These are phyloP conservation scores for Exserohilum rostratum DNA, from an alignment of 2,329 filamentous ascomycete genomes.

Conservation along the genomic window DNA sequence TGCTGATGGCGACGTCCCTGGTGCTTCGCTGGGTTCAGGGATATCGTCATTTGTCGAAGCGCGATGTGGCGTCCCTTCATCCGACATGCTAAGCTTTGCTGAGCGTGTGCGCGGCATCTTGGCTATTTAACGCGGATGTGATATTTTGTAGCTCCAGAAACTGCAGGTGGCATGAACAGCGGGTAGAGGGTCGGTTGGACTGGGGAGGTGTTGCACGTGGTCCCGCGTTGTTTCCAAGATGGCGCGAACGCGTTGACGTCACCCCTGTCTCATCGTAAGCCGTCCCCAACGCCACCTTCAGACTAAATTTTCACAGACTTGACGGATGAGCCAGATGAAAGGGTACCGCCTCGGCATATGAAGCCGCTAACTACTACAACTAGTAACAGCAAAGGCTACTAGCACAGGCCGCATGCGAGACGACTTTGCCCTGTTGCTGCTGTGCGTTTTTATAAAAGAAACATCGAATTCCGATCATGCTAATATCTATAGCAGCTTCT, in stretches of 20 bases:
- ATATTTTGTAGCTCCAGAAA: neutral
- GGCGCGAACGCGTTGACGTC: constrained; percentile 11
- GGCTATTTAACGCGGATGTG: neutral
- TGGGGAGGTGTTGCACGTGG: neutral
- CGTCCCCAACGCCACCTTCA: too few species aligned
- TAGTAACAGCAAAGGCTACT: too few species aligned
- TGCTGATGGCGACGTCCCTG: constrained; percentile 24
- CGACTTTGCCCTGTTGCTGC: too few species aligned
- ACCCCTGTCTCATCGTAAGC: neutral
- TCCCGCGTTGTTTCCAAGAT: neutral
- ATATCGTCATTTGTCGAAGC: constrained; percentile 13
- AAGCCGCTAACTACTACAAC: too few species aligned
- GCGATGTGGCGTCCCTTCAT: neutral
- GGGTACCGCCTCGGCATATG: too few species aligned
- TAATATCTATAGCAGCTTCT: too few species aligned
- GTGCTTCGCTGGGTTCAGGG: constrained; percentile 8
- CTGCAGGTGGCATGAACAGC: neutral
- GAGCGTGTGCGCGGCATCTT: constrained; percentile 27
- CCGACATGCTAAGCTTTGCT: constrained; percentile 1
- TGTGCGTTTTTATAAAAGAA: too few species aligned
- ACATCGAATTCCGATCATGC: too few species aligned
- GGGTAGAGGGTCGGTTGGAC: neutral
- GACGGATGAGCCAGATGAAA: too few species aligned
- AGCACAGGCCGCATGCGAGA: too few species aligned
- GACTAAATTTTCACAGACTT: too few species aligned